phyloP scores from a whole-genome alignment of 148 eudicot genomes.

The Dianthus caryophyllus region DNA sequence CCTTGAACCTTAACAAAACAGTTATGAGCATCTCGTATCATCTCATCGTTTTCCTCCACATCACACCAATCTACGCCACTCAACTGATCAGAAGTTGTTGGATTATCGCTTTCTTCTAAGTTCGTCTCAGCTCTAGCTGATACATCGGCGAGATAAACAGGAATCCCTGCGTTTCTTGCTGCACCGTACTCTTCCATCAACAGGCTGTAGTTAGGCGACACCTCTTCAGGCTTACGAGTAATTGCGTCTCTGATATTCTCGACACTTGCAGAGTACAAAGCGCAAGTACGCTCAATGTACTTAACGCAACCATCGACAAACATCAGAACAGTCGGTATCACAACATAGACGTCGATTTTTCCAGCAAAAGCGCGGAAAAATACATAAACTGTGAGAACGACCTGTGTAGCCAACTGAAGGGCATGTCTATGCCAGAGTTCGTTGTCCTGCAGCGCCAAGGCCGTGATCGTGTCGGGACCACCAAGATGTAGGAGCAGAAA shows the following conservation, averaged over 20 bases:
- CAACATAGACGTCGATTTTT: background rate
- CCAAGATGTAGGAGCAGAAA: slow-evolving; percentile 14
- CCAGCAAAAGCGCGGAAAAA: background rate
- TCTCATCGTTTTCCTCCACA: background rate
- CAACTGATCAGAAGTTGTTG: background rate
- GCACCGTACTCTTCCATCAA: slow-evolving; percentile 12
- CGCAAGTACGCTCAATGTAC: slow-evolving; percentile 16
- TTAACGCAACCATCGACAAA: slow-evolving; percentile 12
- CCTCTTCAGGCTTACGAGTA: slow-evolving; percentile 1
- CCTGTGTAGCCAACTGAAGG: slow-evolving; percentile 10
- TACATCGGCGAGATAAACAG: background rate
- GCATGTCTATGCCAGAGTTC: slow-evolving; percentile 16
- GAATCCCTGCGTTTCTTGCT: background rate
- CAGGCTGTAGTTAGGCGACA: background rate
- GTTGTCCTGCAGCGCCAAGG: slow-evolving; percentile 13
- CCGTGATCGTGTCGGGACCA: slow-evolving; percentile 16
- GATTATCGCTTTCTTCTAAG: background rate
- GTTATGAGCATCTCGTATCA: slow-evolving; percentile 18
- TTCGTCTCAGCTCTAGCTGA: background rate
- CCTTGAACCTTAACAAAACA: slow-evolving; percentile 26
- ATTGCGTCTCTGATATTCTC: slow-evolving; percentile 11
- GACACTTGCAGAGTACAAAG: slow-evolving; percentile 3
- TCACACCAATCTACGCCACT: background rate
- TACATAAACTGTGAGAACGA: background rate
- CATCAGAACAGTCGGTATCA: slow-evolving; percentile 7